These are phyloP conservation scores for Oenanthe javanica DNA, from an alignment of 140 eudicot species.

Conservation along the genomic window DNA sequence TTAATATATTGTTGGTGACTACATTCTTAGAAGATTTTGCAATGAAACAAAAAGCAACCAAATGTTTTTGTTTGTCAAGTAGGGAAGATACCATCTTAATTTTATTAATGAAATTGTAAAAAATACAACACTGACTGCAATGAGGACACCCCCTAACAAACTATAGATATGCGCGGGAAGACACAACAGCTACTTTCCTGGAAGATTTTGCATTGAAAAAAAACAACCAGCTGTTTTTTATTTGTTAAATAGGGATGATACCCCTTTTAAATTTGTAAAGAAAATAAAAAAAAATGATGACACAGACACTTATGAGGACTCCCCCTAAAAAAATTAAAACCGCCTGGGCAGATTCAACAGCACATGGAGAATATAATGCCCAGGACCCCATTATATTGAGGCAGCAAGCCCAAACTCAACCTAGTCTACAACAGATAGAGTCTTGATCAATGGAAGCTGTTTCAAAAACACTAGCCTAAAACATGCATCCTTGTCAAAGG, in stretches of 20 bases:
- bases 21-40: not conserved
- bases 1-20: not conserved
- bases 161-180: not conserved
- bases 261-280: not conserved
- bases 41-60: not conserved
- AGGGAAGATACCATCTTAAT: not conserved
- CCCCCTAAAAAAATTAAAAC: not conserved
- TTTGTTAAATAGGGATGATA: not conserved
- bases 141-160: not conserved
- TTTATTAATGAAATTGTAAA: not conserved
- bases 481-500: not conserved
- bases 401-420: not conserved
- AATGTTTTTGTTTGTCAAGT: not conserved
- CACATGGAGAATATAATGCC: not conserved
- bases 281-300: not conserved
- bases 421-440: not conserved
- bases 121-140: not conserved
- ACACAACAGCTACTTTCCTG: not conserved
- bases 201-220: not conserved
- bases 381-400: not conserved
- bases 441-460: not conserved
- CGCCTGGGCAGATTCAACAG: not conserved
- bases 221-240: not conserved
- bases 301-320: not conserved
- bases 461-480: not conserved